Conservation (phyloP, 805 yeast species). For the Debaryomyces maramus region DNA sequence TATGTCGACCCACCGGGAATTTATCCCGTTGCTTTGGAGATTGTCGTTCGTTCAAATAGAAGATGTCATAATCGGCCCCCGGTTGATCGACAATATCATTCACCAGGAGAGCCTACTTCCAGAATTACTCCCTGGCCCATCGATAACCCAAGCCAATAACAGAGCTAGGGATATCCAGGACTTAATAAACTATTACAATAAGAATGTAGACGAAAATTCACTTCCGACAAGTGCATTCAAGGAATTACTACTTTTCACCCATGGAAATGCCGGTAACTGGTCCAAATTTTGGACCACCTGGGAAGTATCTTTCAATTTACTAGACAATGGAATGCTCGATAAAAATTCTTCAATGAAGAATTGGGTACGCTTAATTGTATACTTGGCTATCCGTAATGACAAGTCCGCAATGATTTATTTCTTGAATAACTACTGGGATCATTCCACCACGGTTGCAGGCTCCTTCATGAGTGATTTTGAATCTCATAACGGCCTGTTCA, state of each 20-base stretch:
- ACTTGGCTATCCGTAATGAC: conserved; percentile 29
- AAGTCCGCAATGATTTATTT: conserved; percentile 26
- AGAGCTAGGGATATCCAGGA: conserved; percentile 31
- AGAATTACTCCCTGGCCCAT: conserved; percentile 5
- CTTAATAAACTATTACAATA: conserved; percentile 23
- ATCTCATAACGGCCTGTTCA: conserved; percentile 16
- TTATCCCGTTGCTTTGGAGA: conserved; percentile 38
- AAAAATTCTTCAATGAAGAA: conserved; percentile 4
- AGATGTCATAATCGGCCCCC: conserved; percentile 20
- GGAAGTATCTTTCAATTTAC: conserved; percentile 23
- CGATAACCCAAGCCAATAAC: conserved; percentile 23
- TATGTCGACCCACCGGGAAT: conserved; percentile 24
- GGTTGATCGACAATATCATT: conserved; percentile 24
- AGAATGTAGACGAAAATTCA: conserved; percentile 4
- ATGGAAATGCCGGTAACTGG: conserved; percentile 43
- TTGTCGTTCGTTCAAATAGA: conserved; percentile 20
- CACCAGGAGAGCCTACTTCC: conserved; percentile 13
- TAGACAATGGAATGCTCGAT: conserved; percentile 5
- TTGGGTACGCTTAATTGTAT: conserved; percentile 38
- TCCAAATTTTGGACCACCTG: conserved; percentile 39
- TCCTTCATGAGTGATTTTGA: conserved; percentile 24
- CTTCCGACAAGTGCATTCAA: conserved; percentile 20
- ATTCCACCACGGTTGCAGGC: conserved; percentile 19
- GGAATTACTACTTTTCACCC: conserved; percentile 35
- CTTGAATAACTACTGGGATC: conserved; percentile 31